Conservation (phyloP, 2,329 filamentous ascomycete species). For the Nemania abortiva region DNA sequence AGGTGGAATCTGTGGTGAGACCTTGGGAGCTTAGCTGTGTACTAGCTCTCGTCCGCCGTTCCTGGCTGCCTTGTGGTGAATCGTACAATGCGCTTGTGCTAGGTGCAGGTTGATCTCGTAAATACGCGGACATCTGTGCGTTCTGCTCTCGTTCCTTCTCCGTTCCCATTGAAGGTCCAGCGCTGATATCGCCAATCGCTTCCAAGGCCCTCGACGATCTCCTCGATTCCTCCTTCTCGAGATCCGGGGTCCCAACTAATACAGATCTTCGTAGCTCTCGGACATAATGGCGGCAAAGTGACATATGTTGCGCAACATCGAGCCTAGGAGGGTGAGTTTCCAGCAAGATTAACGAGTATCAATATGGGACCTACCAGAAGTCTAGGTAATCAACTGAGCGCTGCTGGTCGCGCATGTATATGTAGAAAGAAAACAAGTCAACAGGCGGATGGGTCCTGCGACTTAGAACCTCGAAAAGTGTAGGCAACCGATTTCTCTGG, state of each 20-base stretch:
- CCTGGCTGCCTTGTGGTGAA: conserved; percentile 65
- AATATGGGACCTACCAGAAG: conserved; percentile 79
- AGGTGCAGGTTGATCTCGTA: conserved; percentile 73
- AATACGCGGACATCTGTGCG: conserved; percentile 89
- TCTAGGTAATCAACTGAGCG: conserved; percentile 97
- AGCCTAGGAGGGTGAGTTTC: conserved; percentile 72
- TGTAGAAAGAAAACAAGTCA: conserved; percentile 98
- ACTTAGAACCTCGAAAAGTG: conserved; percentile 94
- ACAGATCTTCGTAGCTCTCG: conserved; percentile 94
- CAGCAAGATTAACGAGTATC: neutral
- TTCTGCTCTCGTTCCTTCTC: conserved; percentile 84
- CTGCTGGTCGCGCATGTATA: conserved; percentile 99
- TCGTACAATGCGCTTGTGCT: conserved; percentile 62
- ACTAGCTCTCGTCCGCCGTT: conserved; percentile 61
- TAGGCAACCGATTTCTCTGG: conserved; percentile 86
- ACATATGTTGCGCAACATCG: conserved; percentile 99
- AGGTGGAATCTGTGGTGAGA: conserved; percentile 80
- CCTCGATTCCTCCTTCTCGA: conserved; percentile 84
- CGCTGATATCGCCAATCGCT: conserved; percentile 75
- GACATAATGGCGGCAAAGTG: conserved; percentile 95
- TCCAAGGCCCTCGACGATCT: conserved; percentile 85
- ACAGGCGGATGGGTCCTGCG: conserved; percentile 94
- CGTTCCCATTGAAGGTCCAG: conserved; percentile 70
- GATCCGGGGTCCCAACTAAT: conserved; percentile 90
- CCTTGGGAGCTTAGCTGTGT: conserved; percentile 70